Base-by-base conservation (phyloP, 2,329 filamentous ascomycete species). In the Cladosporium sp. region DNA sequence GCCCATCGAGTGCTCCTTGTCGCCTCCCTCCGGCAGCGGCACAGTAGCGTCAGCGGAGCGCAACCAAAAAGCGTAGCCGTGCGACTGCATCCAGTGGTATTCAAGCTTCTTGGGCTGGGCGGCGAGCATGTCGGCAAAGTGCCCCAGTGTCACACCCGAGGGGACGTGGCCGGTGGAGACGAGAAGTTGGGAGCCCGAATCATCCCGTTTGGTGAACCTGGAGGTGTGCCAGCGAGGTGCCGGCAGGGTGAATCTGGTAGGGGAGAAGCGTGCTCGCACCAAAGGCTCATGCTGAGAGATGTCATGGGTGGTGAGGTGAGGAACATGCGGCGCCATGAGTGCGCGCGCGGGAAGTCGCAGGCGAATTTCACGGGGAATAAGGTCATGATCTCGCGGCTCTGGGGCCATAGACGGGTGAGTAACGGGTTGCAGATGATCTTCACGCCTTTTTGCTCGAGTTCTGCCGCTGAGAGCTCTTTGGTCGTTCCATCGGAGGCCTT, bases 251-350 rank as follows among this genome's bases (percentile, higher is more conserved):
- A n/a, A n/a, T n/a, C n/a, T n/a, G n/a, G n/a, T n/a, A n/a, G n/a
- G n/a, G n/a, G n/a, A n/a, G n/a, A n/a, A n/a, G n/a, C n/a, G n/a
- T n/a, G n/a, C 12, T 20, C 42, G 11, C 12, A 36, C 51, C 51
- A 53, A 20, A 53, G 12, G 17, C 17, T 34, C 19, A 38, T 24
- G 24, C 42, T 29, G 7, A 50, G 20, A 19, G 24, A 34, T 3
- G 34, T 30, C 6, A 50, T 34, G 4, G 44, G 51, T 12, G 51
- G 51, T 8, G 43, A 48, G 2, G 51, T 53, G 30, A 53, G 39
- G 17, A 44, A 44, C 44, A 53, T 53, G 22, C 51, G 51, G 12
- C 44, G 51, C 44, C 51, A 53, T 7, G 51, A 53, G 29, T 29
- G 29, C 20, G 38, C 15, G 7, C 36, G 47, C 7, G 32, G 37